Percentiles rank a stretch among this genome's conserved stretches.
These are phyloP conservation scores for Lachancea cidri DNA, from an alignment of 805 yeast genomes.

Conservation along the genomic window DNA sequence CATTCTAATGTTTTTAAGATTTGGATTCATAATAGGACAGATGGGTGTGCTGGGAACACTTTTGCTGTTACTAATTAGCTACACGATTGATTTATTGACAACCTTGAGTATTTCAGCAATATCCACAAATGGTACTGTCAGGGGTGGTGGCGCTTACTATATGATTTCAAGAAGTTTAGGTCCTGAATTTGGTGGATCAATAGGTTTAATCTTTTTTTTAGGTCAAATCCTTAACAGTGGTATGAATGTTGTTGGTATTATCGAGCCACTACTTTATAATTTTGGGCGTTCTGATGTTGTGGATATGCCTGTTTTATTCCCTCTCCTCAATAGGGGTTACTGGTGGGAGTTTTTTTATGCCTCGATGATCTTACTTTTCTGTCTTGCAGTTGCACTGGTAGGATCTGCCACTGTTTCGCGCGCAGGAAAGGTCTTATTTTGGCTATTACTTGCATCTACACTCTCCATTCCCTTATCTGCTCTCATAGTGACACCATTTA, in stretches of 20 bases:
- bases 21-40: slow-evolving; percentile 93
- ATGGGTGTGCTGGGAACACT: slow-evolving; percentile 83
- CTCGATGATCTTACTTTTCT: slow-evolving; percentile 58
- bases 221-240: slow-evolving; percentile 93
- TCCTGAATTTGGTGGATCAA: slow-evolving; percentile 97
- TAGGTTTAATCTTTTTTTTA: slow-evolving; percentile 87
- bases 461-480: slow-evolving; percentile 78
- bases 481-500: slow-evolving; percentile 58
- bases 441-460: slow-evolving; percentile 63
- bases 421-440: slow-evolving; percentile 72
- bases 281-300: slow-evolving; percentile 62
- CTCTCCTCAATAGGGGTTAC: slow-evolving; percentile 62
- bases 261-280: slow-evolving; percentile 81
- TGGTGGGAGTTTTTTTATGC: slow-evolving; percentile 70
- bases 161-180: slow-evolving; percentile 95
- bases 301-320: slow-evolving; percentile 33
- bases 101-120: slow-evolving; percentile 91
- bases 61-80: slow-evolving; percentile 62
- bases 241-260: slow-evolving; percentile 90
- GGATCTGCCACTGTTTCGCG: slow-evolving; percentile 79
- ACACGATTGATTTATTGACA: slow-evolving; percentile 75
- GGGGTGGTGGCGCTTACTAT: slow-evolving; percentile 98
- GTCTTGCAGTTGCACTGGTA: slow-evolving; percentile 71
- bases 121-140: slow-evolving; percentile 94
- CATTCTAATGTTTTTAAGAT: slow-evolving; percentile 89